phyloP scores from a whole-genome alignment of 73 alveolate genomes.

The Stentor roeselii region DNA sequence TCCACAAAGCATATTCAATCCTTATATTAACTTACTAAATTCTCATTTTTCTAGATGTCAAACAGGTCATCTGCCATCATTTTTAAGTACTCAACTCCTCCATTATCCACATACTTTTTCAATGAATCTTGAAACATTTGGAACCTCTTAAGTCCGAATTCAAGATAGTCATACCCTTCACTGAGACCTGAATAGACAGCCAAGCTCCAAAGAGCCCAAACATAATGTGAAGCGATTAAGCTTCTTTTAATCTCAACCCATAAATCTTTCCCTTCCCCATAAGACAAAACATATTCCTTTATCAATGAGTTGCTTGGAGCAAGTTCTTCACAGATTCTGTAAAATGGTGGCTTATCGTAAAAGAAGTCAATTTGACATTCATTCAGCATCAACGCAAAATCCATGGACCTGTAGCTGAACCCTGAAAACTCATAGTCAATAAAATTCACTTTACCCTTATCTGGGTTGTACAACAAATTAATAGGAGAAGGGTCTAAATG shows the following conservation, averaged over 20 bases:
- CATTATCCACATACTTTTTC: not conserved
- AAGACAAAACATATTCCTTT: not conserved
- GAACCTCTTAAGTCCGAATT: not conserved
- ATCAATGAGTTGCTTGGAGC: not conserved
- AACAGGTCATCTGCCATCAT: not conserved
- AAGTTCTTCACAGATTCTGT: not conserved
- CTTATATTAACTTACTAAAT: not conserved
- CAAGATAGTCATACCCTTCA: slow-evolving; percentile 14
- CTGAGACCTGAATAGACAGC: not conserved
- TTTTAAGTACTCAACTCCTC: not conserved
- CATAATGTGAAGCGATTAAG: not conserved
- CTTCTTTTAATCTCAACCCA: slow-evolving; percentile 19
- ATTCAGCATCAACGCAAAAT: not conserved
- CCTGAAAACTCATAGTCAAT: slow-evolving; percentile 17
- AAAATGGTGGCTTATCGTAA: not conserved
- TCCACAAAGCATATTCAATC: not conserved
- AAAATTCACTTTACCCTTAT: not conserved
- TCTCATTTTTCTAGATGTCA: no score
- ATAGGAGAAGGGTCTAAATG: slow-evolving; percentile 7
- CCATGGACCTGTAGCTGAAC: not conserved
- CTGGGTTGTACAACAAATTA: not conserved
- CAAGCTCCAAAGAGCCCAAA: slow-evolving; percentile 21
- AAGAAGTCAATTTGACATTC: not conserved
- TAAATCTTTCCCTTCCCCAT: slow-evolving; percentile 17
- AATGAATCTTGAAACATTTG: not conserved